Base-by-base conservation (phyloP, 352 stramenopile species). In the Aphanomyces cochlioides region DNA sequence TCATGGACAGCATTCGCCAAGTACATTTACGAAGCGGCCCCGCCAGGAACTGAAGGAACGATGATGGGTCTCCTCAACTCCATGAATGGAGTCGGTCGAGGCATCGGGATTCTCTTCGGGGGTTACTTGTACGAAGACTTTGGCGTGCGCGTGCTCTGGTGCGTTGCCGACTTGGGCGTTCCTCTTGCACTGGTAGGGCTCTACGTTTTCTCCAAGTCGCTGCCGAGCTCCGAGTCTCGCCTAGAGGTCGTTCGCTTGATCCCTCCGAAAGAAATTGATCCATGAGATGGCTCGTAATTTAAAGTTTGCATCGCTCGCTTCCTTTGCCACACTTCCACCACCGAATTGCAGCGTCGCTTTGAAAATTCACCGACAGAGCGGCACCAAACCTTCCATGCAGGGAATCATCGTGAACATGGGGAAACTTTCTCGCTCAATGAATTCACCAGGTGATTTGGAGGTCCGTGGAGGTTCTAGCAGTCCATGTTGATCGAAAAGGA, bases 71-170 rank as follows among this genome's bases (percentile, higher is more conserved):
- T 93, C 34, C 74, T 93, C 40, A 91, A 89, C 60, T 83, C 82
- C 2, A 78, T 91, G 45, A 91, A 89, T 50, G 86, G 86, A 2
- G 69, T 91, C 5, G 86, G 78, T 0, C 83, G 84, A n/a, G 84
- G 80, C 28, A 71, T 78, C 7, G 86, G 83, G 13, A 92, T 84
- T 57, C 75, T 93, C 28, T 76, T 92, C 13, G 84, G 86, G 13
- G 86, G 86, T 47, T 90, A 82, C 74, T 82, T 93, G 34, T 93
- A 92, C 77, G 74, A 93, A 58, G 65, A 82, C 74, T 90, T 85
- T 65, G 83, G 80, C 12, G 79, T 83, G 1, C 75, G 72, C 38
- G 80, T 67, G 2, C 90, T 93, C 83, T 93, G 86, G 84, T 65
- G 86, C 19, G 73, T 87, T 40, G 82, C 84, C 3, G 81, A 89